phyloP scores from a whole-genome alignment of 768 basidiomycete species.

The Tulasnella sp. region DNA sequence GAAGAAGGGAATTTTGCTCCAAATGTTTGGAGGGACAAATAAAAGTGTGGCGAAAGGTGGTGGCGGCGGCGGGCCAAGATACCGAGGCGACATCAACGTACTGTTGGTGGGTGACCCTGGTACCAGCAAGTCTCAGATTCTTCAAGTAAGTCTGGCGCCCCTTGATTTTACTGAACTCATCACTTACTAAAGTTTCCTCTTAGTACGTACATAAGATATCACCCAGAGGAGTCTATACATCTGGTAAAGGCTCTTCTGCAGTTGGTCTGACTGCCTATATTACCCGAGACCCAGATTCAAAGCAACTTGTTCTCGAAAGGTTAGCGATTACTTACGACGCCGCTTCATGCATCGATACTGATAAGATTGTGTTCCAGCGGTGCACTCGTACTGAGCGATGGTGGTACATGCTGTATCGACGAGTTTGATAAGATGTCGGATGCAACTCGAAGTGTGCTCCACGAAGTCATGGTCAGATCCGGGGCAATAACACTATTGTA shows the following conservation, averaged over 20 bases:
- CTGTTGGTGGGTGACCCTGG: slow-evolving; percentile 97
- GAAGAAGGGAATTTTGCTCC: slow-evolving; percentile 95
- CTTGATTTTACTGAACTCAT: not conserved
- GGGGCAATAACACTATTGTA: not conserved
- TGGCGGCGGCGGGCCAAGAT: slow-evolving; percentile 93
- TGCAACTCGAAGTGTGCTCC: slow-evolving; percentile 52
- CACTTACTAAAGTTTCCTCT: slow-evolving; percentile 27
- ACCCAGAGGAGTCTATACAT: slow-evolving; percentile 95
- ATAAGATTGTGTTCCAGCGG: slow-evolving; percentile 56
- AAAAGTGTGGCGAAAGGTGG: slow-evolving; percentile 92
- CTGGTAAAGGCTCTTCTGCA: slow-evolving; percentile 97
- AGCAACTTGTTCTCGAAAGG: slow-evolving; percentile 98
- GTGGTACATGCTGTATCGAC: slow-evolving; percentile 97
- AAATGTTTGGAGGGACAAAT: slow-evolving; percentile 97
- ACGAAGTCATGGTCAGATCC: slow-evolving; percentile 60
- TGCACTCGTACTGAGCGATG: slow-evolving; percentile 91
- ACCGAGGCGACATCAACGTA: slow-evolving; percentile 97
- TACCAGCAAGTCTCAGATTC: slow-evolving; percentile 93
- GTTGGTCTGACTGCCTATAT: slow-evolving; percentile 99
- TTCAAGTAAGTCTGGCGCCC: slow-evolving; percentile 62
- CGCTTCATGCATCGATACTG: not conserved
- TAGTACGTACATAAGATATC: slow-evolving; percentile 99
- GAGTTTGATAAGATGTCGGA: slow-evolving; percentile 74
- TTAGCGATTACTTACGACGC: slow-evolving; percentile 42
- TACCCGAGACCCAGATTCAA: slow-evolving; percentile 96